Conservation (phyloP, 768 basidiomycete genomes). For the Hypsizygus marmoreus region DNA sequence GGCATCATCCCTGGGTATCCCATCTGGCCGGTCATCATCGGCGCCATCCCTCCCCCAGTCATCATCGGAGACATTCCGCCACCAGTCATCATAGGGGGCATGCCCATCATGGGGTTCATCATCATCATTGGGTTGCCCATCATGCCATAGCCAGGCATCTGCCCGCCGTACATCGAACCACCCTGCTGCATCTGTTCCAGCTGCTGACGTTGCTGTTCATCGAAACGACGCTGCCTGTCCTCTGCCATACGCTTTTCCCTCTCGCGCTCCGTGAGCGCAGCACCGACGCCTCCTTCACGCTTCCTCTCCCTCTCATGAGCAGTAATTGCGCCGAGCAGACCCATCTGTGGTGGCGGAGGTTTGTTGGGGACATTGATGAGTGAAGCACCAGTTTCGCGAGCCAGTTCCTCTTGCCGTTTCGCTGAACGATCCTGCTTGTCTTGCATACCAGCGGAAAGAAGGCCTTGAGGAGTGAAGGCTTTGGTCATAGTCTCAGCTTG, state of each 20-base stretch:
- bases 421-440: conserved; percentile 96
- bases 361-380: conserved; percentile 96
- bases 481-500: conserved; percentile 81
- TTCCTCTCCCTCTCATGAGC: conserved; percentile 94
- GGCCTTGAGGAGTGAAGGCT: conserved; percentile 91
- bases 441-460: conserved; percentile 92
- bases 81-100: conserved; percentile 55
- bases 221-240: conserved; percentile 89
- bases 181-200: conserved; percentile 88
- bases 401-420: conserved; percentile 91
- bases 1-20: conserved; percentile 63
- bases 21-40: conserved; percentile 51
- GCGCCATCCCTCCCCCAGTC: conserved; percentile 43
- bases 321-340: conserved; percentile 93
- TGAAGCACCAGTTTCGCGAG: conserved; percentile 87
- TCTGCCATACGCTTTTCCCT: conserved; percentile 90
- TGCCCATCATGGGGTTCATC: conserved; percentile 53
- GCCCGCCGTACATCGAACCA: conserved; percentile 69
- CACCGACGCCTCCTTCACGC: conserved; percentile 93
- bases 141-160: conserved; percentile 61
- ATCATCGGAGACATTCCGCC: conserved; percentile 55
- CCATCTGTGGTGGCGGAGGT: conserved; percentile 92
- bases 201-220: conserved; percentile 87
- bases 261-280: conserved; percentile 92
- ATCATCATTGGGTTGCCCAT: conserved; percentile 74